Evolutionary conservation across 2,329 filamentous ascomycete genomes (phyloP), one percentile per base, ranked within the genome.

Genomic region (Epicoccum sorghinum): DNA sequence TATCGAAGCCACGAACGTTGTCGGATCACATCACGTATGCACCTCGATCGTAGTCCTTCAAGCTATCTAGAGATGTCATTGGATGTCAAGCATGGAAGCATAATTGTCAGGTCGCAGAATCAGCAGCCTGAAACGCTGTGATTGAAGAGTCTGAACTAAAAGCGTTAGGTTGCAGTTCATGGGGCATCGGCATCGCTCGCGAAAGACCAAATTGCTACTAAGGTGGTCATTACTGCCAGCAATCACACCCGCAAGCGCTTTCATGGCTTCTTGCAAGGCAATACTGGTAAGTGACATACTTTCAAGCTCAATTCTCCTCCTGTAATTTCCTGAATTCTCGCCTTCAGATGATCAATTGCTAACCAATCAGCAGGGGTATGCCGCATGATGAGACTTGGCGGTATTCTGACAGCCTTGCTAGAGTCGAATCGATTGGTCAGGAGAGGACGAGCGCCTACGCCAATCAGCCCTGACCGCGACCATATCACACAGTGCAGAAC

Each of bases 351-450:
- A 39, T 7, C 7, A 1, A 0, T 4, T 10, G 23, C 35, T 48
- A 30, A 54, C 51, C 44, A 54, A 54, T 53, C 22, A 45, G 0
- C n/a, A 7, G 1, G 12, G 1, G 1, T 9, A 7, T 5, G 27
- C 39, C 9, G 33, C 18, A 1, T 29, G 12, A 36, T 3, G 0
- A 0, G 10, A 9, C 51, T 53, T 54, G 51, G 51, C 50, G 33
- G 4, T 5, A 14, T 25, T 41, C 13, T 61, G 44, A 13, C 23
- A 52, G 41, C 48, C 29, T 23, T 29, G 9, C 10, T 41, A 18
- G 47, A 45, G 29, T 18, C 1, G 40, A 62, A 66, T 56, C 59
- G 66, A 70, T 70, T 70, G 67, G 67, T 38, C 52, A 2, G 57
- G 22, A 18, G 6, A 8, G 14, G 6, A 22, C 22, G 50, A 47